Conservation (phyloP, 2,329 filamentous ascomycete genomes). For the Fusarium sp. region DNA sequence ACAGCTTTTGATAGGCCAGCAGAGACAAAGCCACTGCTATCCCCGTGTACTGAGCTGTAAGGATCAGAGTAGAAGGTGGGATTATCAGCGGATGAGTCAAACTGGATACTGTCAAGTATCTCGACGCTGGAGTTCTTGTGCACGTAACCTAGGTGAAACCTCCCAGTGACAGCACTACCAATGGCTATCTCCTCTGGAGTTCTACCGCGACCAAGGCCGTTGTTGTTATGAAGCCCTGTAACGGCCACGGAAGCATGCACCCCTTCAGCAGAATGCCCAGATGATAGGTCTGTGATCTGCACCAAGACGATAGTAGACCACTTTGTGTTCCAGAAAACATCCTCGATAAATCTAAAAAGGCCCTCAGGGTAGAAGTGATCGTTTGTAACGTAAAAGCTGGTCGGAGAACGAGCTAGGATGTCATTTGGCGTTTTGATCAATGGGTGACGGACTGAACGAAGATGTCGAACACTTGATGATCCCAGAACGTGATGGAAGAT, state of each 20-base stretch:
- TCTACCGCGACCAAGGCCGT: constrained; percentile 63
- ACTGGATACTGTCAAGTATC: constrained; percentile 49
- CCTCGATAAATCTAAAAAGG: constrained; percentile 57
- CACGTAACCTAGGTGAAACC: constrained; percentile 54
- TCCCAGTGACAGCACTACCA: constrained; percentile 55
- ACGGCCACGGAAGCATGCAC: constrained; percentile 53
- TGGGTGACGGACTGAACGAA: constrained; percentile 63
- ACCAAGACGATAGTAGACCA: constrained; percentile 61
- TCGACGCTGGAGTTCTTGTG: constrained; percentile 32
- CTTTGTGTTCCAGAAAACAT: constrained; percentile 50
- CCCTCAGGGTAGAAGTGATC: constrained; percentile 65
- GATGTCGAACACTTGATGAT: constrained; percentile 52
- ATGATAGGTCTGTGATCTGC: constrained; percentile 48
- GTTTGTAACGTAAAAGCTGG: constrained; percentile 66
- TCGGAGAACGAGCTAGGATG: constrained; percentile 57
- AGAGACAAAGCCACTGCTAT: constrained; percentile 62
- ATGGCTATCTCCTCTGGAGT: constrained; percentile 54
- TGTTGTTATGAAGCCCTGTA: constrained; percentile 60
- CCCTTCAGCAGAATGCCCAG: constrained; percentile 38
- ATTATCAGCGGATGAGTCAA: constrained; percentile 63
- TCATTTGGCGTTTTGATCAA: constrained; percentile 68
- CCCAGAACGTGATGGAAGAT: constrained; percentile 64
- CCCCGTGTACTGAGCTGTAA: constrained; percentile 50
- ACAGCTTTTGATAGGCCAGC: constrained; percentile 56
- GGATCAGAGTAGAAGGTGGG: constrained; percentile 66